Base-by-base conservation (phyloP, 257 asterid species). In the Parsonsia alboflavescens region DNA sequence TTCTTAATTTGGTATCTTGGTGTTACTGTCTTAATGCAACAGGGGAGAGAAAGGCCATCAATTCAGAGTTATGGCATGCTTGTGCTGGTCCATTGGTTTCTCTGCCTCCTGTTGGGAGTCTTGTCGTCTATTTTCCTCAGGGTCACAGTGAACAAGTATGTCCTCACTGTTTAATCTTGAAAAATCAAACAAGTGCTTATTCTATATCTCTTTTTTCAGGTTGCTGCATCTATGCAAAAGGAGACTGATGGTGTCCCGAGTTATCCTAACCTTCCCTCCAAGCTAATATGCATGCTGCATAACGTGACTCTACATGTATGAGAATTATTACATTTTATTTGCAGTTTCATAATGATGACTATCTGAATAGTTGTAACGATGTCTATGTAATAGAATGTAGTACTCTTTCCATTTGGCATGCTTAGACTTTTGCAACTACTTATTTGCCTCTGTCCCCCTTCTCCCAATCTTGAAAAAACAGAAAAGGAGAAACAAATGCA, bases 51-150 rank as follows among this genome's bases (percentile, higher is more conserved):
- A 94, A 86, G 87, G 80, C 85, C 81, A 91, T 91, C 33, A 86
- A 90, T 86, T 94, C 98, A n/a, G 97, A 94, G 85, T 78, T 94
- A 85, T 94, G 98, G 98, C 97, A 94, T 78, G 98, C 98, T 72
- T 94, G 98, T 81, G 98, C 98, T 28, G 98, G 98, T 59, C 97
- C 98, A 3, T 83, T 94, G 86, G 97, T 92, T 80, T 86, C 93
- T 36, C 76, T 92, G 88, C 98, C 98, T 56, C 97, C 93, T n/a
- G 89, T 90, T 48, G 97, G 97, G 83, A 94, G 98, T 80, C 96
- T 92, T 45, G 97, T 94, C 56, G 89, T 91, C 72, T 93, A 93
- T 74, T 93, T 93, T 83, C 98, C 98, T 67, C 98, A 93, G 85
- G 98, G 98, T 81, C 98, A 93, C 85, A 93, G 97, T 39, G 98